These are phyloP conservation scores for Periconia sp. DNA, from an alignment of 2,329 filamentous ascomycete genomes.

Conservation along the genomic window DNA sequence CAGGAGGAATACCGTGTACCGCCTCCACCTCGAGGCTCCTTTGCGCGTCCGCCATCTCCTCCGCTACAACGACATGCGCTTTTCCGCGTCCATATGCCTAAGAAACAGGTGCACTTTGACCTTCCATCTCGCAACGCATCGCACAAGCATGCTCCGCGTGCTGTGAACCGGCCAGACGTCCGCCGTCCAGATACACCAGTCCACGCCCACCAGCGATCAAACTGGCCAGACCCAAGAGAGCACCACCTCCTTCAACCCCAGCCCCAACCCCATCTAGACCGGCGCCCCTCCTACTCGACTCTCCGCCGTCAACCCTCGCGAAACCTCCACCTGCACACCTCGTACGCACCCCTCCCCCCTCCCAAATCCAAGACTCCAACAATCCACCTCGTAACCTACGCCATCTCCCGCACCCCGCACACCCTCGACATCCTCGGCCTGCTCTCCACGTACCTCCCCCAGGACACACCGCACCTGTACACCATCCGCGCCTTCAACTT, in stretches of 20 bases:
- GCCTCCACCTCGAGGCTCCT: not conserved
- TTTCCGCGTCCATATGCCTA: not conserved
- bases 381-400: slow-evolving; percentile 33
- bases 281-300: not conserved
- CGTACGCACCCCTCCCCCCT: slow-evolving; percentile 5
- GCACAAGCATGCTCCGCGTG: not conserved
- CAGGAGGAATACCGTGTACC: not conserved
- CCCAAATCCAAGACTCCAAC: no score
- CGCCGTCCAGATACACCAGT: not conserved
- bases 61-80: not conserved
- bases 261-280: not conserved
- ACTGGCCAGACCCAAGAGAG: not conserved
- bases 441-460: slow-evolving; percentile 18
- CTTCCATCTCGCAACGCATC: not conserved
- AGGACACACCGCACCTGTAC: slow-evolving; percentile 25
- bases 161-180: not conserved
- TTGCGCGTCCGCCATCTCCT: no score
- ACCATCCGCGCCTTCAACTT: slow-evolving; percentile 28
- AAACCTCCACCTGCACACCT: slow-evolving; percentile 3
- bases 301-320: not conserved
- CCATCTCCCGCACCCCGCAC: slow-evolving; percentile 10
- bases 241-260: not conserved
- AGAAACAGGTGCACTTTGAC: slow-evolving; percentile 11
- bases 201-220: not conserved
- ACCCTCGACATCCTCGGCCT: slow-evolving; percentile 9